Base-by-base conservation (phyloP, 768 basidiomycete species). In the Suillus spraguei region DNA sequence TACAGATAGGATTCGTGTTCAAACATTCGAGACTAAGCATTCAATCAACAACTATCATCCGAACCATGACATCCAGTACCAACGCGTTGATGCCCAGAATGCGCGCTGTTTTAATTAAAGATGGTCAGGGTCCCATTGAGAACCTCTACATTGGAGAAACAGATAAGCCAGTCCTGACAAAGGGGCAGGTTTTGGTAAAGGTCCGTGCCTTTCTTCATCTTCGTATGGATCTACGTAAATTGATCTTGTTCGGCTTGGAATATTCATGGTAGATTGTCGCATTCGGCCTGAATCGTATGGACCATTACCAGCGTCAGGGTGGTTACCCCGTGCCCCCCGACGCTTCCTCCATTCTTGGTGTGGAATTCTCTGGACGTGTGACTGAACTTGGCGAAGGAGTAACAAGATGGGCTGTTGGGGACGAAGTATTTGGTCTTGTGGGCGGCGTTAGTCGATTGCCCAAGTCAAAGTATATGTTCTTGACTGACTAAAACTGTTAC, bases 211-310 rank as follows among this genome's bases (percentile, higher is more conserved):
- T 32, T 44, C 52, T 33, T n/a, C 50, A 38, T 53, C 52, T 59
- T 33, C 28, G 28, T 28, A 53, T 50, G 4, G 53, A 35, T 47
- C 52, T 5, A 59, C 41, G 22, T 16, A 56, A 33, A 35, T 49
- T 53, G 28, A 44, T 60, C 55, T 28, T 11, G 55, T 56, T 17
- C 22, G 55, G 5, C 17, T 13, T 58, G 38, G 24, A 22, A 16
- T 20, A 9, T 36, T 20, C 38, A 0, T 61, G 33, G 17, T 66
- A 93, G 90, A 81, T 92, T 70, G 86, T 85, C 73, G 89, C 89
- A 1, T 95, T 96, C 72, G 92, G 93, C n/a, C 76, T 96, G 64
- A 96, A 96, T 76, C 83, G 95, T 36, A 89, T 93, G 93, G 94
- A 96, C 70, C 81, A 94, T 60, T 59, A 67, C 7, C 94, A 93